Evolutionary conservation across 495 filamentous ascomycete species (phyloP).

Genomic region (Chaetomidium leptoderma): DNA sequence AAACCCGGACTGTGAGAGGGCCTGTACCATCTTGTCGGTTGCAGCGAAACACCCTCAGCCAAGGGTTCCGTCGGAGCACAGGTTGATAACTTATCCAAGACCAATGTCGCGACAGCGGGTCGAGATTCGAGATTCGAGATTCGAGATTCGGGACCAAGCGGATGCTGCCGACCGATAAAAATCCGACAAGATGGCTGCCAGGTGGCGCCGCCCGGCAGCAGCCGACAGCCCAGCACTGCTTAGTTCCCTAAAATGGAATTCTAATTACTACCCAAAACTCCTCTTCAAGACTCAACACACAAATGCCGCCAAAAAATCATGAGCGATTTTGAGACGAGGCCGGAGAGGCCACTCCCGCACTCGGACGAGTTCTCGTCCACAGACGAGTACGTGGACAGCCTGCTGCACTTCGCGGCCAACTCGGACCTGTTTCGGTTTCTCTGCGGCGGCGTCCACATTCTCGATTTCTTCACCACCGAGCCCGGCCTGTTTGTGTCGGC

Average conservation of each 20-base stretch:
- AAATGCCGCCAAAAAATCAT: slow-evolving; percentile 7
- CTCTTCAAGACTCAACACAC: not conserved
- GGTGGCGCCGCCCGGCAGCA: not conserved
- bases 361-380: slow-evolving; percentile 42
- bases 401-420: slow-evolving; percentile 70
- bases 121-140: not conserved
- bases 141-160: not conserved
- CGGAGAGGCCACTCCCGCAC: slow-evolving; percentile 41
- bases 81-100: not conserved
- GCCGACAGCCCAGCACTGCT: not conserved
- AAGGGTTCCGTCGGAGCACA: slow-evolving; percentile 20
- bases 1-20: too few species aligned
- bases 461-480: slow-evolving; percentile 90
- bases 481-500: slow-evolving; percentile 68
- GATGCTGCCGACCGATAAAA: slow-evolving; percentile 19
- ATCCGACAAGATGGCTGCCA: not conserved
- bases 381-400: slow-evolving; percentile 71
- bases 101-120: slow-evolving; percentile 10
- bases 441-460: slow-evolving; percentile 89
- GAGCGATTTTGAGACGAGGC: slow-evolving; percentile 32
- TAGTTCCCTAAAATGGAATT: not conserved
- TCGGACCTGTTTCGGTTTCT: slow-evolving; percentile 78
- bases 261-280: not conserved
- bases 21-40: slow-evolving; percentile 32
- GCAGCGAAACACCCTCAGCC: slow-evolving; percentile 18